phyloP scores from a whole-genome alignment of 2,329 filamentous ascomycete species.

The Ophiosphaerella narmari region DNA sequence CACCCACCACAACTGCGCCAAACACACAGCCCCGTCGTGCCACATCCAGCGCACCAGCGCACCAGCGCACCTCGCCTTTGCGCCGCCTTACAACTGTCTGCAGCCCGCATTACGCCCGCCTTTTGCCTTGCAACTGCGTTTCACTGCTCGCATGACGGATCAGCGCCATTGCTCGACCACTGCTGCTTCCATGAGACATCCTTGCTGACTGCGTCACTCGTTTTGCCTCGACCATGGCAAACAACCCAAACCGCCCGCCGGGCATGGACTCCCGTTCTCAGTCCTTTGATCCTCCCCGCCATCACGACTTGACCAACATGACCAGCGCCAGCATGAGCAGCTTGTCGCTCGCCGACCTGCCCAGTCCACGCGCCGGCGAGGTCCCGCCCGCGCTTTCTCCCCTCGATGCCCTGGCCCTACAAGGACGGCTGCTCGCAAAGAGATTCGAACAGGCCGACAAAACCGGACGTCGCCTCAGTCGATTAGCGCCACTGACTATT shows the following conservation, averaged over 20 bases:
- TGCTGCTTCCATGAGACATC: slow-evolving; percentile 28
- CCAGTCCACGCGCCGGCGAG: slow-evolving; percentile 57
- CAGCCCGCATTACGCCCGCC: slow-evolving; percentile 14
- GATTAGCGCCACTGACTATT: slow-evolving; percentile 80
- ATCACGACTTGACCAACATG: slow-evolving; percentile 17
- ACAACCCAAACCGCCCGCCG: slow-evolving; percentile 36
- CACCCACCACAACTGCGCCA: slow-evolving; percentile 13
- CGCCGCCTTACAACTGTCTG: background rate
- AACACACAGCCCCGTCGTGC: slow-evolving; percentile 11
- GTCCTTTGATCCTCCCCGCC: slow-evolving; percentile 36
- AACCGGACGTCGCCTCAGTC: slow-evolving; percentile 78
- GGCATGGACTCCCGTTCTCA: slow-evolving; percentile 41
- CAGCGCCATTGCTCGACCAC: slow-evolving; percentile 23
- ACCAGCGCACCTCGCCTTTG: background rate
- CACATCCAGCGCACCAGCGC: slow-evolving; percentile 6
- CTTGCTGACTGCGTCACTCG: slow-evolving; percentile 16
- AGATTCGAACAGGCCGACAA: slow-evolving; percentile 78
- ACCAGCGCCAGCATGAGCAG: slow-evolving; percentile 39
- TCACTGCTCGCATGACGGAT: slow-evolving; percentile 40
- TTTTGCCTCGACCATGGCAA: slow-evolving; percentile 30
- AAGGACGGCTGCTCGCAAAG: slow-evolving; percentile 84
- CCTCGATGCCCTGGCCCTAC: slow-evolving; percentile 90
- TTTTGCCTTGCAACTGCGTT: slow-evolving; percentile 31
- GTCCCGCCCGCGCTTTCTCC: slow-evolving; percentile 89
- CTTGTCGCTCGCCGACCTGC: slow-evolving; percentile 46